Conservation (phyloP, 108 stramenopile genomes). For the Schizochytrium sp. region DNA sequence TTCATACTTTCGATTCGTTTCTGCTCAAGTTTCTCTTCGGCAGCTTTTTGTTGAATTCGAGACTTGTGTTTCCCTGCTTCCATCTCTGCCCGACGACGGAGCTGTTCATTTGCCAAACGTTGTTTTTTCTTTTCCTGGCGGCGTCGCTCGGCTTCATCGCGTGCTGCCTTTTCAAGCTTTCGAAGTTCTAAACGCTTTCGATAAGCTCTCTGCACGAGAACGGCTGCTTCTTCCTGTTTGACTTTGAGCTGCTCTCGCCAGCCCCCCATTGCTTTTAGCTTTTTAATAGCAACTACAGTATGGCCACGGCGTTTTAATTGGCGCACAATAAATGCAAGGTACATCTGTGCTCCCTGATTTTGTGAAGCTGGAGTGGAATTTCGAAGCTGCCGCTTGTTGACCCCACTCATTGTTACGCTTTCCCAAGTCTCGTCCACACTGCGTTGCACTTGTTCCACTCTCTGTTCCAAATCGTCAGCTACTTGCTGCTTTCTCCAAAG, state of each 20-base stretch:
- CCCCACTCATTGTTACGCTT: not conserved
- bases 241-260: conserved; percentile 42
- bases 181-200: conserved; percentile 32
- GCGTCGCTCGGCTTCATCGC: not conserved
- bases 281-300: conserved; percentile 2
- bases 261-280: not conserved
- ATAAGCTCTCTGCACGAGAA: conserved; percentile 9
- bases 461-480: not conserved
- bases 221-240: conserved; percentile 18
- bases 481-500: conserved; percentile 54
- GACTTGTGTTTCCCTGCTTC: conserved; percentile 20
- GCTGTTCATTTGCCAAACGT: conserved; percentile 12
- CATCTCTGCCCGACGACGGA: conserved; percentile 7
- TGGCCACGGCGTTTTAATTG: conserved; percentile 20
- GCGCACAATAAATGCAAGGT: not conserved
- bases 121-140: conserved; percentile 4
- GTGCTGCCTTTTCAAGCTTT: not conserved
- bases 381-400: not conserved
- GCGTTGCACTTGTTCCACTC: not conserved
- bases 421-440: conserved; percentile 21
- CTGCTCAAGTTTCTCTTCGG: conserved; percentile 26
- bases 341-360: not conserved
- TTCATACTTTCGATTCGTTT: not conserved
- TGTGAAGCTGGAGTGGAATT: not conserved
- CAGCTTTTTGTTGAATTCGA: conserved; percentile 3